A percentile compares a stretch with the other conserved stretches of the same genome.
These are phyloP conservation scores for Comarum palustre DNA, from an alignment of 306 rosid species.

Conservation along the genomic window DNA sequence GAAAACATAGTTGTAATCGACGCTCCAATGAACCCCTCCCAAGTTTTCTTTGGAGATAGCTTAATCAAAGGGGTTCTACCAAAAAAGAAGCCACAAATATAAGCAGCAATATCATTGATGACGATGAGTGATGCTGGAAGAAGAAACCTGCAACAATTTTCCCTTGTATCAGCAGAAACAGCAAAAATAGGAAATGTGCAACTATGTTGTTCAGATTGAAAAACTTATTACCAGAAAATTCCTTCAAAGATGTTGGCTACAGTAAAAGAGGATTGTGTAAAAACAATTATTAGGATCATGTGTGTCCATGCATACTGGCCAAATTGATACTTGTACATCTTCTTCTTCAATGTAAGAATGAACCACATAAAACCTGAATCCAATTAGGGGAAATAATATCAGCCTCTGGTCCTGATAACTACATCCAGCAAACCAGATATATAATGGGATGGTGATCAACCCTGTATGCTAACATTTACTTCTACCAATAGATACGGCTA, in stretches of 20 bases:
- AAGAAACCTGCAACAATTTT: conserved; percentile 74
- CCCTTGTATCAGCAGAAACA: conserved; percentile 26
- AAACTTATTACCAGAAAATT: conserved; percentile 74
- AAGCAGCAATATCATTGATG: conserved; percentile 94
- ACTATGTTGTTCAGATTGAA: not conserved
- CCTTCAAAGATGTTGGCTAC: conserved; percentile 98
- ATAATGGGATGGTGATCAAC: not conserved
- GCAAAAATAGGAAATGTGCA: not conserved
- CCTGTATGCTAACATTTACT: conserved; percentile 1
- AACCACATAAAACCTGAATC: conserved; percentile 96
- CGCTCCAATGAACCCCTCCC: conserved; percentile 99
- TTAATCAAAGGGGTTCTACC: conserved; percentile 96
- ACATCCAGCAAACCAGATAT: not conserved
- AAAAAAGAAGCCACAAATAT: conserved; percentile 86
- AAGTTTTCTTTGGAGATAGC: conserved; percentile 96
- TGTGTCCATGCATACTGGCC: conserved; percentile 99
- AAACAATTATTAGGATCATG: conserved; percentile 93
- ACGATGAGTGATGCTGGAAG: conserved; percentile 95
- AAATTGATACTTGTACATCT: conserved; percentile 98
- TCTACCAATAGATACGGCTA: not conserved
- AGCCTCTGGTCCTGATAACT: conserved; percentile 17
- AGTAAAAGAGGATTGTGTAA: conserved; percentile 90
- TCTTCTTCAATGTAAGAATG: conserved; percentile 93
- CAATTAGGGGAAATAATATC: conserved; percentile 29
- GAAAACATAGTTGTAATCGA: conserved; percentile 86